These are phyloP conservation scores for Helminthosporium solani DNA, from an alignment of 2,329 filamentous ascomycete species.

Conservation along the genomic window DNA sequence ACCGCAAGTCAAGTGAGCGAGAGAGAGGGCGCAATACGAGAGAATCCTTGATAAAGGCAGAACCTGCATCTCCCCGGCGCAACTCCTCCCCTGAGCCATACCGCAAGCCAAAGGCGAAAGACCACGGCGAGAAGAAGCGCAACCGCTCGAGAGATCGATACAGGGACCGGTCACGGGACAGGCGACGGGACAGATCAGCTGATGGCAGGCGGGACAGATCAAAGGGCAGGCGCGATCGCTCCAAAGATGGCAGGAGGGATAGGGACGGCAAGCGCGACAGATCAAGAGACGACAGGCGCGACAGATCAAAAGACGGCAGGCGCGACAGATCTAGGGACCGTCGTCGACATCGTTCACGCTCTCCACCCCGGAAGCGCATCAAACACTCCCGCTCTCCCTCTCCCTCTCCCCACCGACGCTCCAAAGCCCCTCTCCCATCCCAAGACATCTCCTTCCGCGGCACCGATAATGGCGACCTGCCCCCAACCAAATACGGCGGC, in stretches of 20 bases:
- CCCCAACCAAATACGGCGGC: conserved; percentile 35
- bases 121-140: conserved; percentile 14
- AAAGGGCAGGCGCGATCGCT: conserved; percentile 5
- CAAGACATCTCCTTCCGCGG: conserved; percentile 50
- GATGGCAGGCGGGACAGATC: conserved; percentile 10
- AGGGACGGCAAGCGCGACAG: conserved; percentile 18
- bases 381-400: conserved; percentile 37
- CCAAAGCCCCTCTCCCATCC: conserved; percentile 47
- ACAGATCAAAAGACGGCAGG: conserved; percentile 14
- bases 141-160: conserved; percentile 7
- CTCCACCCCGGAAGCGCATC: conserved; percentile 37
- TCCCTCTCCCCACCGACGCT: conserved; percentile 44
- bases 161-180: conserved; percentile 15
- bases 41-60: conserved; percentile 3
- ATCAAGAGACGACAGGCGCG: conserved; percentile 8
- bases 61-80: conserved; percentile 11
- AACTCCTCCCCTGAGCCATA: conserved; percentile 33
- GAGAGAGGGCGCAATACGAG: too few species aligned
- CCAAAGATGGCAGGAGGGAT: conserved; percentile 15
- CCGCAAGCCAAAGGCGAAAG: conserved; percentile 23
- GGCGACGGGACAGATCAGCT: conserved; percentile 17
- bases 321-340: conserved; percentile 15
- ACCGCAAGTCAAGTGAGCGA: too few species aligned
- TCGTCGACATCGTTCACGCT: conserved; percentile 26
- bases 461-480: conserved; percentile 29